phyloP scores from a whole-genome alignment of 805 yeast genomes.

The Cyberlindnera americana region DNA sequence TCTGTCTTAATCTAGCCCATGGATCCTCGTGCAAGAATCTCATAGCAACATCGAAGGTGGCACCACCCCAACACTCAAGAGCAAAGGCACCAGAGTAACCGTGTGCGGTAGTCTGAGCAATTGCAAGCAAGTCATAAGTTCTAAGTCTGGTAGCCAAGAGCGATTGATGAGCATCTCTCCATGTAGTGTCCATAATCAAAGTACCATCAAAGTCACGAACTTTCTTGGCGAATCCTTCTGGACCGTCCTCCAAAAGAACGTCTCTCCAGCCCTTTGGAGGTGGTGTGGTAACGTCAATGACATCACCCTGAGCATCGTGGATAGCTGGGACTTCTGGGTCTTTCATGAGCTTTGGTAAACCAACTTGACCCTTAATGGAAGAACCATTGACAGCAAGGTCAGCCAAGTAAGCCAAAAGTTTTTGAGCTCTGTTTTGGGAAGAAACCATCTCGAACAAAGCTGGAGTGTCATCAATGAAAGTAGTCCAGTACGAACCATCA shows the following conservation, averaged over 20 bases:
- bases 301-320: slow-evolving; percentile 57
- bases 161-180: slow-evolving; percentile 99
- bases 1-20: slow-evolving; percentile 89
- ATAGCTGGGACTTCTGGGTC: slow-evolving; percentile 76
- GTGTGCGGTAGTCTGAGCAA: slow-evolving; percentile 92
- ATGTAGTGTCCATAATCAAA: slow-evolving; percentile 94
- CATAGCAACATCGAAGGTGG: slow-evolving; percentile 98
- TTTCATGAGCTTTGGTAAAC: slow-evolving; percentile 75
- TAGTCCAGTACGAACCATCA: slow-evolving; percentile 91
- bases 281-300: slow-evolving; percentile 51
- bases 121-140: slow-evolving; percentile 84
- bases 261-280: slow-evolving; percentile 90
- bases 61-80: slow-evolving; percentile 99
- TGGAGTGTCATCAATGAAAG: slow-evolving; percentile 98
- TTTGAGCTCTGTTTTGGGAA: slow-evolving; percentile 96
- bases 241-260: slow-evolving; percentile 78
- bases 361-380: slow-evolving; percentile 92
- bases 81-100: slow-evolving; percentile 91
- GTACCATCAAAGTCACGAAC: slow-evolving; percentile 85
- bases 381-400: slow-evolving; percentile 96
- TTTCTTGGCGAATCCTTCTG: slow-evolving; percentile 83
- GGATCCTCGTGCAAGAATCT: slow-evolving; percentile 98
- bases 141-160: slow-evolving; percentile 95
- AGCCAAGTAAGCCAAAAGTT: slow-evolving; percentile 84
- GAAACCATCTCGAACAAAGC: slow-evolving; percentile 89